phyloP scores from a whole-genome alignment of 2,329 filamentous ascomycete species.

The Dactylella cylindrospora region DNA sequence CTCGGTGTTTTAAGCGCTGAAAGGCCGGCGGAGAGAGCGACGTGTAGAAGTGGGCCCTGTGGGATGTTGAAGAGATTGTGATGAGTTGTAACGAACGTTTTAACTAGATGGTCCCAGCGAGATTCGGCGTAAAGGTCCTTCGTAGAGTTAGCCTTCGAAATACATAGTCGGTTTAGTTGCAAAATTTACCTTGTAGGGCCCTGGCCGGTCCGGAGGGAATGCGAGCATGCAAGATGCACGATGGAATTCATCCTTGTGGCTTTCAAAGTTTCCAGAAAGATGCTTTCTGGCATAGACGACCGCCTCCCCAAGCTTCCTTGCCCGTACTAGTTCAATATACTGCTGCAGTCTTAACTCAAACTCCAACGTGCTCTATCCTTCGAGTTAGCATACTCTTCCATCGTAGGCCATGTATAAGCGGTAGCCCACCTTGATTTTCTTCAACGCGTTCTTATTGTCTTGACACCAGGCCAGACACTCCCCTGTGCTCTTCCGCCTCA shows the following conservation, averaged over 20 bases:
- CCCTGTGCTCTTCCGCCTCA: conserved; percentile 69
- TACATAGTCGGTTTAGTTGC: conserved; percentile 10
- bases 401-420: conserved; percentile 4
- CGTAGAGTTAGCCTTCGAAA: conserved; percentile 12
- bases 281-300: conserved; percentile 80
- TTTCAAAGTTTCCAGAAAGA: conserved; percentile 69
- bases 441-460: conserved; percentile 88
- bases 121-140: conserved; percentile 69
- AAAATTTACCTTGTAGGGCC: conserved; percentile 61
- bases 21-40: conserved; percentile 84
- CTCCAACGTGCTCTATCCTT: conserved; percentile 72
- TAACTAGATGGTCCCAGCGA: conserved; percentile 75
- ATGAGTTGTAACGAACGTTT: conserved; percentile 81
- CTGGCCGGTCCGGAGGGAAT: conserved; percentile 64
- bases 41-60: conserved; percentile 78
- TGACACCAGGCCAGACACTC: conserved; percentile 87
- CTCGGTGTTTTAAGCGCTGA: conserved; percentile 94
- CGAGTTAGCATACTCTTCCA: conserved; percentile 38
- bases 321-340: conserved; percentile 85
- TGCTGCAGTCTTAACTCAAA: conserved; percentile 92
- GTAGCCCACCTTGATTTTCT: conserved; percentile 74
- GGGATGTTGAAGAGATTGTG: conserved; percentile 83
- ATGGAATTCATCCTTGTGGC: conserved; percentile 68
- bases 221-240: conserved; percentile 79
- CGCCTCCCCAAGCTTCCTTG: conserved; percentile 70